Evolutionary conservation across 768 basidiomycete species (phyloP).

Genomic region (Rhodotorula kratochvilovae): DNA sequence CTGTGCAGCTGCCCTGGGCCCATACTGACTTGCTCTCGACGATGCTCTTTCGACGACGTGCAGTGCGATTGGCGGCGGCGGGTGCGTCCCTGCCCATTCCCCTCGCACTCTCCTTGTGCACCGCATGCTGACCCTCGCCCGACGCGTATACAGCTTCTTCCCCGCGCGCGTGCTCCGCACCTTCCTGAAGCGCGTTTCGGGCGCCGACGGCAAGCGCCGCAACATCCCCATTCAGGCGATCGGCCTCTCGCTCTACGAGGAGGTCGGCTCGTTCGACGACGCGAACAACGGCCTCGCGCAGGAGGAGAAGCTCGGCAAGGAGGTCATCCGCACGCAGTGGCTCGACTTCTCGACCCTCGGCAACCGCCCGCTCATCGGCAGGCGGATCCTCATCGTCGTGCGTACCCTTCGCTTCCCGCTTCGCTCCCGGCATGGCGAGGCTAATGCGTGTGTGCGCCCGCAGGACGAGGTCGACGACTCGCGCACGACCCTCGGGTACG

Average conservation of each 20-base stretch:
- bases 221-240: slow-evolving; percentile 62
- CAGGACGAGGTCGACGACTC: slow-evolving; percentile 52
- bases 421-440: too few relatives aligned
- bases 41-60: slow-evolving; percentile 36
- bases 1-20: neutral
- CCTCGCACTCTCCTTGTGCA: neutral
- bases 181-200: slow-evolving; percentile 59
- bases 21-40: neutral
- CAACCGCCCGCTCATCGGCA: slow-evolving; percentile 65
- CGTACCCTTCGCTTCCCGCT: slow-evolving; percentile 3
- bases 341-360: slow-evolving; percentile 54
- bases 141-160: slow-evolving; percentile 71
- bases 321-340: slow-evolving; percentile 96
- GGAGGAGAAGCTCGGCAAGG: slow-evolving; percentile 54
- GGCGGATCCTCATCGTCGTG: slow-evolving; percentile 70
- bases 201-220: slow-evolving; percentile 62
- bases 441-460: too few relatives aligned
- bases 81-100: neutral
- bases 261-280: slow-evolving; percentile 51
- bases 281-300: slow-evolving; percentile 19
- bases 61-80: slow-evolving; percentile 41
- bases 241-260: slow-evolving; percentile 90
- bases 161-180: slow-evolving; percentile 76
- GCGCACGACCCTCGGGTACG: slow-evolving; percentile 61
- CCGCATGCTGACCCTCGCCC: neutral